Base-by-base conservation (phyloP, 495 filamentous ascomycete genomes). In the Sphaerosporella brunnea region DNA sequence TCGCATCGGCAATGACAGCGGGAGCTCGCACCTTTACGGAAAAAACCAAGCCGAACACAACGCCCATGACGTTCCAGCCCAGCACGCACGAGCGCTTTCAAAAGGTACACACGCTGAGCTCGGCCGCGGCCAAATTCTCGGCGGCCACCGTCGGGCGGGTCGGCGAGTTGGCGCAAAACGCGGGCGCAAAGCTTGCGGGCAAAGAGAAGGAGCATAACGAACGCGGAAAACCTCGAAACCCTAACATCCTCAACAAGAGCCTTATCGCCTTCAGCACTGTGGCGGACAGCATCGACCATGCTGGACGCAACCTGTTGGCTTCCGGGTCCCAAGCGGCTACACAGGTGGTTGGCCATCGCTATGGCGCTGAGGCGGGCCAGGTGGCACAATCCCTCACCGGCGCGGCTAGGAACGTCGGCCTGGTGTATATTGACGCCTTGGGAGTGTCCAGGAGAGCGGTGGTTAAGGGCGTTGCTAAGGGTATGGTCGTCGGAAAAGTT, bases 371-470 rank as follows among this genome's bases (percentile, higher is more conserved):
- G 63, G 90, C 90, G 2, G 80, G 83, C 45, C 67, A 72, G 2
- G 66, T 96, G 2, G 74, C 84, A 3, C 65, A 69, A 39, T 69
- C 78, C 37, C 56, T 97, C 40, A 82, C 82, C 0, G 80, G 86
- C 2, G 85, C 85, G 4, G 78, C 93, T 53, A 92, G 82, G 67
- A 96, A 96, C 55, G 92, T 96, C 35, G 88, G 86, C 2, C 67
- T 97, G 30, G 90, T 97, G n/a, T 97, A 97, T 58, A 88, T 97
- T 34, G 90, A 97, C 58, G 92, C 87, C 4, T 77, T 84, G 0
- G 90, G 90, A 3, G 92, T 97, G 3, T 87, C 80, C 40, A 69
- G 90, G 10, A 71, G 79, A 51, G 92, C 92, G 0, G 72, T 97
- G 42, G 74, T 97, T 51, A 97, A 92, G 68, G 40, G 40, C 3